These are phyloP conservation scores for Kazachstania africana DNA, from an alignment of 805 yeast genomes.

Conservation along the genomic window DNA sequence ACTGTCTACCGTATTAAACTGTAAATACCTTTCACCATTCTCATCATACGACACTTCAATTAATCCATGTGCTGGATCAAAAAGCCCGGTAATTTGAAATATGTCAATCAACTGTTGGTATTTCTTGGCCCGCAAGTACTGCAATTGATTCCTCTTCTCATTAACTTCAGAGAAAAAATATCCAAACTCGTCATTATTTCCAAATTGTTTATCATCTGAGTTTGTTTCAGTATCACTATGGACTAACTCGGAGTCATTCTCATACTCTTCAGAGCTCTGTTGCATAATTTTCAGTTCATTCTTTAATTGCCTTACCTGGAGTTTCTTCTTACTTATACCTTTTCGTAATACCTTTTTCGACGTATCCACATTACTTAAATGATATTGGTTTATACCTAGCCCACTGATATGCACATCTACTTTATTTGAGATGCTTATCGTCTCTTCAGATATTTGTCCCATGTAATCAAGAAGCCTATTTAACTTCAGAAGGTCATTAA, in stretches of 20 bases:
- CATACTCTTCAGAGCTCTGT: too few species aligned
- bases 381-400: conserved; percentile 2
- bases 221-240: background rate
- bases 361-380: conserved; percentile 1
- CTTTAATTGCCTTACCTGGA: background rate
- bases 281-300: background rate
- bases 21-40: conserved; percentile 1
- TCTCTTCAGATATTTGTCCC: conserved; percentile 14
- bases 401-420: conserved; percentile 8
- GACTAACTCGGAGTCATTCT: background rate
- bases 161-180: conserved; percentile 14
- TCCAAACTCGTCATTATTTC: conserved; percentile 19
- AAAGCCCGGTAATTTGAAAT: background rate
- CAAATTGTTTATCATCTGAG: background rate
- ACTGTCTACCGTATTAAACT: conserved; percentile 4
- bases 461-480: conserved; percentile 21
- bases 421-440: conserved; percentile 4
- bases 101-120: conserved; percentile 10
- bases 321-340: background rate
- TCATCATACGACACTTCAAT: too few species aligned
- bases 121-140: conserved; percentile 9
- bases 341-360: background rate
- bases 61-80: background rate
- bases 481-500: conserved; percentile 18
- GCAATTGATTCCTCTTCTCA: conserved; percentile 9